Conservation (phyloP, 169 alveolate species). For the Perkinsus olseni region DNA sequence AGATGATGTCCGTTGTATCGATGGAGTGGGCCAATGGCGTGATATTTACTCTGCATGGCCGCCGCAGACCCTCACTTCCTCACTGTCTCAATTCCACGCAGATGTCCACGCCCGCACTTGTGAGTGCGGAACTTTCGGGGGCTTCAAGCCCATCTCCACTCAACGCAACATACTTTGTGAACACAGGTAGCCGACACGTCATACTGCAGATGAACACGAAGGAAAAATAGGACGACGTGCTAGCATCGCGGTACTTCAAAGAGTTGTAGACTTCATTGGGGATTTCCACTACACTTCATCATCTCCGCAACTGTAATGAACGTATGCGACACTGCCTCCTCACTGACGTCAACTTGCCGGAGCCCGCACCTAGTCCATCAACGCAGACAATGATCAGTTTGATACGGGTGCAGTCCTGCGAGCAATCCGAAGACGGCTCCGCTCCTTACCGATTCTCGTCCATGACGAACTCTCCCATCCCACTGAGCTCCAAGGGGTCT, state of each 20-base stretch:
- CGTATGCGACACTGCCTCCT: not conserved
- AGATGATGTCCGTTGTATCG: too few relatives aligned
- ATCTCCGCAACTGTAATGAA: not conserved
- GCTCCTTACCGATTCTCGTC: not conserved
- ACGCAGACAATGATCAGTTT: not conserved
- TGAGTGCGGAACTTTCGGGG: too few relatives aligned
- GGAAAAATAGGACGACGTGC: not conserved
- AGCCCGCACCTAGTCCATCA: not conserved
- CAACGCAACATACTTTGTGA: too few relatives aligned
- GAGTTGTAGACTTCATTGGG: not conserved
- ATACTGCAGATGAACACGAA: not conserved
- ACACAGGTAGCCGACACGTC: too few relatives aligned
- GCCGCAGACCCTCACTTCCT: too few relatives aligned
- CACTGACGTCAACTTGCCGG: not conserved
- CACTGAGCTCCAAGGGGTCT: conserved; percentile 1
- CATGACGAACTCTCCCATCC: not conserved
- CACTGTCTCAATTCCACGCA: too few relatives aligned
- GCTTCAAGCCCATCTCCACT: too few relatives aligned
- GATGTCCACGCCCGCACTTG: too few relatives aligned
- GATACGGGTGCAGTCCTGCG: too few relatives aligned
- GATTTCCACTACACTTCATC: not conserved
- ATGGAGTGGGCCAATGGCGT: too few relatives aligned
- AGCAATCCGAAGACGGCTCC: not conserved
- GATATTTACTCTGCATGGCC: too few relatives aligned
- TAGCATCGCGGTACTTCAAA: not conserved